Evolutionary conservation across 73 alveolate species (phyloP).

Genomic region (Paramecium sonneborni): DNA sequence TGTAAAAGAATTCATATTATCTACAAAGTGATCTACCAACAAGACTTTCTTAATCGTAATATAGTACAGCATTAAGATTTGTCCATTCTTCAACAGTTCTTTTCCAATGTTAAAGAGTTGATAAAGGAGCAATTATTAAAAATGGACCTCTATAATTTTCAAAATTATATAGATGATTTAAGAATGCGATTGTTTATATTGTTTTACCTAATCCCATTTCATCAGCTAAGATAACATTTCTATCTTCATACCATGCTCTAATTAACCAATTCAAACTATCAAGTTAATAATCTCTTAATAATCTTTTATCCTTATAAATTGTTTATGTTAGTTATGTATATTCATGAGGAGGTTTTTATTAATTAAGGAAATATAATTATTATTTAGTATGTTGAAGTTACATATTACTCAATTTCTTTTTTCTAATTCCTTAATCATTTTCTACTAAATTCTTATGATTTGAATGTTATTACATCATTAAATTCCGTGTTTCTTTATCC

Average conservation of each 20-base stretch:
- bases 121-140: constrained; percentile 87
- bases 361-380: constrained; percentile 9
- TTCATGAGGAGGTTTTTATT: constrained; percentile 35
- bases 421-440: constrained; percentile 16
- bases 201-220: constrained; percentile 99
- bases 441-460: constrained; percentile 60
- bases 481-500: constrained; percentile 70
- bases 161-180: constrained; percentile 66
- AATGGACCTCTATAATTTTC: constrained; percentile 86
- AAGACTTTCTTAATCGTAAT: constrained; percentile 82
- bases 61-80: constrained; percentile 79
- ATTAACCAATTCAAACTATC: constrained; percentile 94
- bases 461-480: constrained; percentile 64
- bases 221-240: constrained; percentile 89
- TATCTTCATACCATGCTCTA: constrained; percentile 78
- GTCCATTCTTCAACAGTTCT: constrained; percentile 94
- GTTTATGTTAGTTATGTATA: constrained; percentile 68
- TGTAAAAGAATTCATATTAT: constrained; percentile 82
- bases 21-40: constrained; percentile 84
- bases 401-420: background rate
- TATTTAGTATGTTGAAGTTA: background rate
- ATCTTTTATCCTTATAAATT: constrained; percentile 56
- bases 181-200: constrained; percentile 88
- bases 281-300: constrained; percentile 89
- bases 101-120: constrained; percentile 93